phyloP scores from a whole-genome alignment of 2,329 filamentous ascomycete species.

The Ceratocystis alfenasii region DNA sequence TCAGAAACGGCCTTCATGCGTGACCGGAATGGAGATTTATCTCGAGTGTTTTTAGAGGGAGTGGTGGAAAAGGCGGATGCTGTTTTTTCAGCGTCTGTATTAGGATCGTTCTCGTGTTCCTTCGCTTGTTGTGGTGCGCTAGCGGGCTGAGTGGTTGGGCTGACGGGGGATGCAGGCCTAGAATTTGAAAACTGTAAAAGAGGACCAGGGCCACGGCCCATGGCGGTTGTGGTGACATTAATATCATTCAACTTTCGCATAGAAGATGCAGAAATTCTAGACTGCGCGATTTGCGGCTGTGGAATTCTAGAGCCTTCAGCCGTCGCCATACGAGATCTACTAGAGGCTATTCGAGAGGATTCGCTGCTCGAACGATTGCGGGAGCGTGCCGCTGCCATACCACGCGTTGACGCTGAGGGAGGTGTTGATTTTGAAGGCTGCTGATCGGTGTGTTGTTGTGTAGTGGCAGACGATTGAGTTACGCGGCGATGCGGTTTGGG shows the following conservation, averaged over 20 bases:
- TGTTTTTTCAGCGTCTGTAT: not conserved
- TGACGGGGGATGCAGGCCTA: not conserved
- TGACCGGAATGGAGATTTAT: slow-evolving; percentile 27
- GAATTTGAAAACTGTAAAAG: slow-evolving; percentile 12
- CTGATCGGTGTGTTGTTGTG: slow-evolving; percentile 41
- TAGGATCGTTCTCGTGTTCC: not conserved
- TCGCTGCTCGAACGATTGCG: slow-evolving; percentile 18
- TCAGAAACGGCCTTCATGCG: slow-evolving; percentile 31
- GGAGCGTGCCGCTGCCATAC: slow-evolving; percentile 14
- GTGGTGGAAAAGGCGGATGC: not conserved
- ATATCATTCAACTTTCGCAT: slow-evolving; percentile 32
- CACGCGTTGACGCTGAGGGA: slow-evolving; percentile 5
- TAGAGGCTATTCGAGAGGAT: slow-evolving; percentile 19
- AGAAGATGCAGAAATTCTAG: slow-evolving; percentile 33
- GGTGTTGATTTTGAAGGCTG: slow-evolving; percentile 4
- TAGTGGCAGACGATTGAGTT: slow-evolving; percentile 24
- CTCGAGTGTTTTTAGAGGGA: slow-evolving; percentile 2
- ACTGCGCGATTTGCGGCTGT: slow-evolving; percentile 10
- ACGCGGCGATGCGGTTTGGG: not conserved
- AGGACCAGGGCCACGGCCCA: slow-evolving; percentile 7
- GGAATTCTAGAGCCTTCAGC: slow-evolving; percentile 11
- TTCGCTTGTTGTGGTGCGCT: not conserved
- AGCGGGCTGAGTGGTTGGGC: not conserved
- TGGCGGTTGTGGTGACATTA: not conserved
- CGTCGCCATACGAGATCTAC: slow-evolving; percentile 18